Base-by-base conservation (phyloP, 352 stramenopile genomes). In the Pythium brachiatum region DNA sequence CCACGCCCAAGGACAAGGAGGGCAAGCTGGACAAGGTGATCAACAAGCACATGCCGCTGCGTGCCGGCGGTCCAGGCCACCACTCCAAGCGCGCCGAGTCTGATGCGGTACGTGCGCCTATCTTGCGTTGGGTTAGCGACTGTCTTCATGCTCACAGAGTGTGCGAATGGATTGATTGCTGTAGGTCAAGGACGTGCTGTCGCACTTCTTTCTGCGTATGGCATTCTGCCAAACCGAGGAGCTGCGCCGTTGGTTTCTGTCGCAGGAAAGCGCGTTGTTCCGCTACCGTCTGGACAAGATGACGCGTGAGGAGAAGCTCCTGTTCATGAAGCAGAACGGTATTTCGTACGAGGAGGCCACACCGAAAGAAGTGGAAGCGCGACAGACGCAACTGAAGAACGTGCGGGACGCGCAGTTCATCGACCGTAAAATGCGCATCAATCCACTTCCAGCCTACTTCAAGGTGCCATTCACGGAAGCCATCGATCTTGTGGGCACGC, bases 141-240 rank as follows among this genome's bases (percentile, higher is more conserved):
- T 11, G 29, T 34, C 29, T 34, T 11, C 9, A 9, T 34, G 9
- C 25, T 36, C n/a, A 54, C 11, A 34, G 11, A 11, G n/a, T 26
- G 29, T 31, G 41, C 20, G n/a, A 12, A n/a, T 34, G 6, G 9
- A 43, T 34, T 34, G 55, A 20, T n/a, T 56, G 15, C 6, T 50
- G 62, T 39, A 83, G 75, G 65, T 83, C 43, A 97, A 97, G 73
- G 86, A 98, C 72, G 85, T 94, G 60, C 75, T 98, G 18, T 99
- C 96, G 34, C 97, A 99, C 71, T 99, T 99, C 72, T 98, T 99
- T 48, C 70, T 99, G 58, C 86, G 97, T 27, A 93, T 99, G 63
- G 97, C 96, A 7, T 99, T 99, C 75, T 99, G 96, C 70, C 92
- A 97, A 57, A 98, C 89, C 4, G 97, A 99, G 61, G 97, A 99